Evolutionary conservation across 345 rosid species (phyloP).

Genomic region (Aquilaria malaccensis): DNA sequence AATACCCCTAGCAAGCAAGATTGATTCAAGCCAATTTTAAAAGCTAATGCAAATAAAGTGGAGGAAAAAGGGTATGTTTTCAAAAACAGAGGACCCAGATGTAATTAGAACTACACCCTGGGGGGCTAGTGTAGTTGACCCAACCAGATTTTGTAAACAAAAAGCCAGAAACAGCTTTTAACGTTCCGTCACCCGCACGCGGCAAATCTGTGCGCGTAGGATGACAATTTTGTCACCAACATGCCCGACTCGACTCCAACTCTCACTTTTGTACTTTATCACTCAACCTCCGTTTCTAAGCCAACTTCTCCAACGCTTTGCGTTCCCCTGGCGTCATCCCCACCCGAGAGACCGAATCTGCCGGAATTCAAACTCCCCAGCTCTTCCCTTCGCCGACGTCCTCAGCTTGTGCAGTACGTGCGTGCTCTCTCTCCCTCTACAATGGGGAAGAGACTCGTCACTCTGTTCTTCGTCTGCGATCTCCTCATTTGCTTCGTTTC

Average conservation of each 20-base stretch:
- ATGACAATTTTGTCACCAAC: neutral
- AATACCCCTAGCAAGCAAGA: no score
- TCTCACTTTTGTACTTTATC: conserved; percentile 2
- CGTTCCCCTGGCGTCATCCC: conserved; percentile 27
- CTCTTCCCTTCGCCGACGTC: neutral
- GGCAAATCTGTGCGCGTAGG: conserved; percentile 14
- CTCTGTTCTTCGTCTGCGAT: conserved; percentile 31
- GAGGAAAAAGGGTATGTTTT: no score
- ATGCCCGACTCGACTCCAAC: neutral
- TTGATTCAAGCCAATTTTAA: no score
- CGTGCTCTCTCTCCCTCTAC: conserved; percentile 1
- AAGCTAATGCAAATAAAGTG: no score
- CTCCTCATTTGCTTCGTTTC: conserved; percentile 24
- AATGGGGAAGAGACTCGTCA: conserved; percentile 23
- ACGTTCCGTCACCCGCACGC: neutral
- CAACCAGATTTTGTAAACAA: no score
- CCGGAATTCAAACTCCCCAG: conserved; percentile 12
- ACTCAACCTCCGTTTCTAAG: conserved; percentile 2
- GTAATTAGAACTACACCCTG: no score
- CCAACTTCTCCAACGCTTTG: neutral
- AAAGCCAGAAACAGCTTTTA: no score
- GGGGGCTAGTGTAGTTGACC: no score
- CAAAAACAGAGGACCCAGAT: no score
- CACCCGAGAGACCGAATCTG: conserved; percentile 20
- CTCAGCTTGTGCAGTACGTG: neutral